Conservation (phyloP, 495 filamentous ascomycete genomes). For the Hypoxylon fragiforme region DNA sequence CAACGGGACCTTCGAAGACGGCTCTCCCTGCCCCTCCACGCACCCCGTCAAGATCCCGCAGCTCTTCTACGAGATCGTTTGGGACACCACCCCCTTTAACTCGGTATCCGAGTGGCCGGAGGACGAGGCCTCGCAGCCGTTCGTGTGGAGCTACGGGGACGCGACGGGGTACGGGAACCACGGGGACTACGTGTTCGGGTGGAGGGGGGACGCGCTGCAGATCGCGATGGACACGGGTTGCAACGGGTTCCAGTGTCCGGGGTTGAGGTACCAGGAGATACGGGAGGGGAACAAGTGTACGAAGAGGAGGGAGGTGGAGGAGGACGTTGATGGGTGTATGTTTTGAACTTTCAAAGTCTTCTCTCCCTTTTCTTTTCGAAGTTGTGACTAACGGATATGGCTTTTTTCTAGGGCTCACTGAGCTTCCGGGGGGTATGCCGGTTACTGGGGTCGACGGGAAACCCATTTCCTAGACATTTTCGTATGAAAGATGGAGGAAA, state of each 20-base stretch:
- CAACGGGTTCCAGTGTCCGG: conserved; percentile 29
- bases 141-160: conserved; percentile 50
- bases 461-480: conserved; percentile 4
- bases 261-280: conserved; percentile 32
- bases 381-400: conserved; percentile 5
- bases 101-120: conserved; percentile 44
- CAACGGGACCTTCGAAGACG: conserved; percentile 38
- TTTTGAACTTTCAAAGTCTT: background rate
- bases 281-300: conserved; percentile 38
- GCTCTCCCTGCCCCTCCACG: conserved; percentile 35
- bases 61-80: conserved; percentile 45
- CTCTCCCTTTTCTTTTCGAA: background rate
- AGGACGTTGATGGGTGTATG: conserved; percentile 41
- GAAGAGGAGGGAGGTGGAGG: conserved; percentile 30
- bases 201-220: conserved; percentile 37
- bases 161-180: conserved; percentile 31
- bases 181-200: conserved; percentile 36
- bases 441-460: conserved; percentile 26
- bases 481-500: background rate
- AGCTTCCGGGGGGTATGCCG: conserved; percentile 34
- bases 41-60: conserved; percentile 43
- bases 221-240: conserved; percentile 32
- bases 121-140: conserved; percentile 48
- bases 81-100: conserved; percentile 46
- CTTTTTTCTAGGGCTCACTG: conserved; percentile 24